These are phyloP conservation scores for Boletus insuetus DNA, from an alignment of 768 basidiomycete genomes.

Conservation along the genomic window DNA sequence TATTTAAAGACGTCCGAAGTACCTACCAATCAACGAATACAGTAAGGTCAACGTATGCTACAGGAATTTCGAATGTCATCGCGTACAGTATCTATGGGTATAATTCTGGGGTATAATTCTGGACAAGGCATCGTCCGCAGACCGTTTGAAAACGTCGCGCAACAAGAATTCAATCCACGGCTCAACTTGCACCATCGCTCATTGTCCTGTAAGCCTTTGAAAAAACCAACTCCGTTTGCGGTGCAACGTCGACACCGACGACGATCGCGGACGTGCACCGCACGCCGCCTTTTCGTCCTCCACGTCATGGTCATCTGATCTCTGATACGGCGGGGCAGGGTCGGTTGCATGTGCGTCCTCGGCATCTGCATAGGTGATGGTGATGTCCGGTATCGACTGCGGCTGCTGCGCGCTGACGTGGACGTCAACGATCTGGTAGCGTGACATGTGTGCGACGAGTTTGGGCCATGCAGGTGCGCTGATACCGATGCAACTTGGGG, in stretches of 20 bases:
- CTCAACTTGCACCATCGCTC: too few relatives aligned
- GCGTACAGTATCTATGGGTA: too few relatives aligned
- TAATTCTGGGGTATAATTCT: too few relatives aligned
- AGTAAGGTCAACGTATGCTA: too few relatives aligned
- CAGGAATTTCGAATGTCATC: too few relatives aligned
- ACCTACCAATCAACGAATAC: too few relatives aligned
- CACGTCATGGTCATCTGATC: background rate
- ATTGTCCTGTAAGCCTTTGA: slow-evolving; percentile 8
- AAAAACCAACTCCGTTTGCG: slow-evolving; percentile 15
- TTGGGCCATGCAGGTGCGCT: slow-evolving; percentile 51
- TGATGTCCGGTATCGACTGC: slow-evolving; percentile 29
- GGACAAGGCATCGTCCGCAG: too few relatives aligned
- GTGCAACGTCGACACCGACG: background rate
- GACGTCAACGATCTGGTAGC: slow-evolving; percentile 50
- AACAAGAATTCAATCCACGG: too few relatives aligned
- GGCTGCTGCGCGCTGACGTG: slow-evolving; percentile 12
- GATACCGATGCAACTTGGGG: slow-evolving; percentile 43
- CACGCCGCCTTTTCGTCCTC: slow-evolving; percentile 17
- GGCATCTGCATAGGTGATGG: slow-evolving; percentile 22
- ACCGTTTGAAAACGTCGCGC: too few relatives aligned
- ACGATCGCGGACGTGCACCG: background rate
- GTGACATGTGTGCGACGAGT: slow-evolving; percentile 38
- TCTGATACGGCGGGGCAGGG: slow-evolving; percentile 41
- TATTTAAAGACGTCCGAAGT: too few relatives aligned
- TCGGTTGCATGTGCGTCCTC: slow-evolving; percentile 3